phyloP scores from a whole-genome alignment of 148 eudicot genomes.

The Amaranthus cruentus region DNA sequence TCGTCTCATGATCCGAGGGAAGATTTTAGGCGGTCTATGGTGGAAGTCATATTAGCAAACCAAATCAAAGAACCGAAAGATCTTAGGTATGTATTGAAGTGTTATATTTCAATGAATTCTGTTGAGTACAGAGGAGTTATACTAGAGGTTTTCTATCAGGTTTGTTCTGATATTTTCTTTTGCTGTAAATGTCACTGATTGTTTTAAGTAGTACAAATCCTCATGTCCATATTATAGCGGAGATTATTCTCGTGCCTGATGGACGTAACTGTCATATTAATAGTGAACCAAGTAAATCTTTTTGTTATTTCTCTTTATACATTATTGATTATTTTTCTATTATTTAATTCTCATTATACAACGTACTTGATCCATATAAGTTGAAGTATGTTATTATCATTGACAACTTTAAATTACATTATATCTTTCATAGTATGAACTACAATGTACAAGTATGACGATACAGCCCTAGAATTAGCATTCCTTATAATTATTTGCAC shows the following conservation, averaged over 20 bases:
- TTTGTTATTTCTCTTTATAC: neutral
- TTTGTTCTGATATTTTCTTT: slow-evolving; percentile 59
- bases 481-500: neutral
- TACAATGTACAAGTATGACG: neutral
- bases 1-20: slow-evolving; percentile 56
- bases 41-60: slow-evolving; percentile 57
- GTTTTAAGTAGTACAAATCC: no score
- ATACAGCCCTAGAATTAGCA: neutral
- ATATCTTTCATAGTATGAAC: neutral
- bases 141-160: slow-evolving; percentile 70
- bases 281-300: no score
- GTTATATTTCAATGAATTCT: slow-evolving; percentile 66
- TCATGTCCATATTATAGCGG: no score
- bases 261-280: no score
- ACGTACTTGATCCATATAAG: no score
- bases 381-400: neutral
- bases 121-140: slow-evolving; percentile 53
- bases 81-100: slow-evolving; percentile 53
- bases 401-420: neutral
- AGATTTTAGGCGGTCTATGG: slow-evolving; percentile 71
- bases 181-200: slow-evolving; percentile 32
- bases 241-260: no score
- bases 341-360: neutral
- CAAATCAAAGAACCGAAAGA: slow-evolving; percentile 46
- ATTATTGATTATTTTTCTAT: neutral